A percentile compares a stretch with the other conserved stretches of the same genome.
phyloP scores from a whole-genome alignment of 2,329 filamentous ascomycete species.

The Aspergillus fumigatiaffinis region DNA sequence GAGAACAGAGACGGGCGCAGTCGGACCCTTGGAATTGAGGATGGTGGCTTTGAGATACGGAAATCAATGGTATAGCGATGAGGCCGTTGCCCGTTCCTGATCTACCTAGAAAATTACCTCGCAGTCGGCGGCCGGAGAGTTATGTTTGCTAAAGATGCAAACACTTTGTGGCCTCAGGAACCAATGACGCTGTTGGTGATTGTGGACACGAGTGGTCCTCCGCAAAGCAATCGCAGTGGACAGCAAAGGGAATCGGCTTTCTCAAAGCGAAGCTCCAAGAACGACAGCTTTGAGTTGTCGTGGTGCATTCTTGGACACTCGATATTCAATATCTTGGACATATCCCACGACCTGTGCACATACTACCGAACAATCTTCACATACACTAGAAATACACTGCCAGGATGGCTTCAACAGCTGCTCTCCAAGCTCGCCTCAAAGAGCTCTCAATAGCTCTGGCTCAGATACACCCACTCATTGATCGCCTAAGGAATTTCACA shows the following conservation, averaged over 20 bases:
- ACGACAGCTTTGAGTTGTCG: neutral
- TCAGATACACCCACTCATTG: conserved; percentile 52
- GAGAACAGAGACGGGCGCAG: neutral
- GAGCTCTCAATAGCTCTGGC: conserved; percentile 53
- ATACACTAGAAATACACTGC: neutral
- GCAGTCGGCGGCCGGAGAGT: neutral
- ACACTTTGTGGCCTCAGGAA: conserved; percentile 24
- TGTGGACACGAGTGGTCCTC: neutral
- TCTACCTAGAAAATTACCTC: neutral
- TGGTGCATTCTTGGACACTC: neutral
- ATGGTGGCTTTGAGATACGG: neutral
- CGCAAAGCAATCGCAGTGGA: too few relatives aligned
- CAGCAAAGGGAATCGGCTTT: neutral
- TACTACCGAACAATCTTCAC: neutral
- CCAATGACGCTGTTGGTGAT: conserved; percentile 25
- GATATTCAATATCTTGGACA: neutral
- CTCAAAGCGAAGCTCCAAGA: neutral
- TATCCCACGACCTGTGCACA: neutral
- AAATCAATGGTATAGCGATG: neutral
- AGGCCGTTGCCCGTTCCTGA: neutral
- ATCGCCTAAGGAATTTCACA: conserved; percentile 56
- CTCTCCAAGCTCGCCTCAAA: conserved; percentile 47
- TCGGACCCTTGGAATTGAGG: neutral
- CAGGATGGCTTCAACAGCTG: conserved; percentile 37
- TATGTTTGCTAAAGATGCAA: conserved; percentile 30